A percentile compares a stretch with the other conserved stretches of the same genome.
phyloP scores from a whole-genome alignment of 805 yeast species.

The Barnettozyma siamensis region DNA sequence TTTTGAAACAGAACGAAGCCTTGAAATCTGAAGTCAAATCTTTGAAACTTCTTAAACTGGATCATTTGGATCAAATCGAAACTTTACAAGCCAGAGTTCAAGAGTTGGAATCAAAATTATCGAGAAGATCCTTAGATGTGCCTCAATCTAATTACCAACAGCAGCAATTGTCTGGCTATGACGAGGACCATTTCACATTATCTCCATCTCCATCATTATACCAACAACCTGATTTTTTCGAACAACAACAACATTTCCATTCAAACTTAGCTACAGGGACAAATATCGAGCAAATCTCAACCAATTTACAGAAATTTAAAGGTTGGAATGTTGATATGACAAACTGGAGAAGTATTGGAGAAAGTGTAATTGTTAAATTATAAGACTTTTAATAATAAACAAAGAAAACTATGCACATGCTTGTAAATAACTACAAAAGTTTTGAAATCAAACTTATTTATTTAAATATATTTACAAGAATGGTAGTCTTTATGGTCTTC shows the following conservation, averaged over 20 bases:
- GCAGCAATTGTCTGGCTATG: slow-evolving; percentile 18
- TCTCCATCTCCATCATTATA: slow-evolving; percentile 20
- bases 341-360: slow-evolving; percentile 66
- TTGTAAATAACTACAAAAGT: too few species aligned
- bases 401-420: not conserved
- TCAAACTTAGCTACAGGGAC: slow-evolving; percentile 18
- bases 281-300: slow-evolving; percentile 47
- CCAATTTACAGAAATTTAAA: slow-evolving; percentile 65
- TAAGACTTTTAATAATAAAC: slow-evolving; percentile 15
- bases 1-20: slow-evolving; percentile 26
- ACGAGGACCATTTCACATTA: slow-evolving; percentile 16
- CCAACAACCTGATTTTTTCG: slow-evolving; percentile 8
- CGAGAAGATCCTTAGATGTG: slow-evolving; percentile 21
- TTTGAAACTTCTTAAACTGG: slow-evolving; percentile 30
- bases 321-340: slow-evolving; percentile 87
- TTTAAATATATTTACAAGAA: slow-evolving; percentile 7
- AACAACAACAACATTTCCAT: slow-evolving; percentile 7
- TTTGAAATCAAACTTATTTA: too few species aligned
- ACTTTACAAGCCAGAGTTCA: slow-evolving; percentile 24
- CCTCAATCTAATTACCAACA: slow-evolving; percentile 11
- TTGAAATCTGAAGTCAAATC: slow-evolving; percentile 35
- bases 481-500: not conserved
- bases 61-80: slow-evolving; percentile 30
- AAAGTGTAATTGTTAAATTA: slow-evolving; percentile 53
- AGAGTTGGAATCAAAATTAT: slow-evolving; percentile 21